Base-by-base conservation (phyloP, 2,329 filamentous ascomycete species). In the Diaporthe sp. region DNA sequence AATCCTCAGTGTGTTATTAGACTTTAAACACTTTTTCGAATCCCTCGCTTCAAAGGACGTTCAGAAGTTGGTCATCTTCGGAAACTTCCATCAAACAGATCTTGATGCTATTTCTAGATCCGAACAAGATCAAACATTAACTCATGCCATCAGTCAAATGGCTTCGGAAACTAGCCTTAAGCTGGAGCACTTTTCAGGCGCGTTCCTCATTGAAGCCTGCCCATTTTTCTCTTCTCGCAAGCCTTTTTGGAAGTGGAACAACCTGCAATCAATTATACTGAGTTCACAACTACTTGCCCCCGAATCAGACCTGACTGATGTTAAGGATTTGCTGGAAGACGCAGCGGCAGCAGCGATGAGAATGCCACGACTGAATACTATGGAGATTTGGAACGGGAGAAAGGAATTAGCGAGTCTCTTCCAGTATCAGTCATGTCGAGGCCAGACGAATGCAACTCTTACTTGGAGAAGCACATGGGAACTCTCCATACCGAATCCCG, bases 311-410 rank as follows among this genome's bases (percentile, higher is more conserved):
- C 30, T 76, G 56, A 51, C 22, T 39, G 42, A 78, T 70, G 79
- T 80, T 59, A 73, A 61, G 42, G 50, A 73, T 22, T 78, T 76
- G 71, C 76, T 78, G 63, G 75, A 73, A 74, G 75, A 73, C 74
- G 80, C 79, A 51, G 79, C 76, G 25, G 76, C 73, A 61, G 73
- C 73, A 69, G 80, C 79, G 56, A 77, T 78, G 51, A 79, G 77
- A 72, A 81, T 83, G 79, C 80, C 80, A 73, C 74, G 68, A 25
- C 77, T 82, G 35, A 71, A 80, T 76, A 82, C 76, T 68, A 80
- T 82, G 79, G 80, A 83, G 76, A 81, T 83, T 71, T 82, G 80
- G 81, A 82, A 82, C 77, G 81, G 79, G 77, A 71, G 73, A 79
- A 77, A 79, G 76, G 79, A 79, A 12, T 73, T 80, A 58, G 80